Evolutionary conservation across 768 basidiomycete genomes (phyloP).

Genomic region (Butyriboletus loyo): DNA sequence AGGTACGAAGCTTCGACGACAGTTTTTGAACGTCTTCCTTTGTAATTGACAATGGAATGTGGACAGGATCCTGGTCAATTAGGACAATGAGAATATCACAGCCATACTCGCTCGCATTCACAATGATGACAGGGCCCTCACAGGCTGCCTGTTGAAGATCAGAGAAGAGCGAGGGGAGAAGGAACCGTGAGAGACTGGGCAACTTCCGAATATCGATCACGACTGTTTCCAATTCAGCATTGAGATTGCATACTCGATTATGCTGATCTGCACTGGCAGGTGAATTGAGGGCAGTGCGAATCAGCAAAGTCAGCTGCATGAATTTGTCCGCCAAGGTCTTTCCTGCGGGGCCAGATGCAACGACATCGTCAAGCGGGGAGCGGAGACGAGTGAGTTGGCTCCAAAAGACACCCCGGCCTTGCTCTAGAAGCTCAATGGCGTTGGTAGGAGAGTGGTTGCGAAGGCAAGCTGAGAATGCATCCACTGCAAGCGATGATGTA

Average conservation of each 20-base stretch:
- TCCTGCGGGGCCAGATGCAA: neutral
- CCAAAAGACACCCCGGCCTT: neutral
- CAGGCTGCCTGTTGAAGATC: too few relatives aligned
- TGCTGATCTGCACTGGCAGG: neutral
- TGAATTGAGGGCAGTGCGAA: too few relatives aligned
- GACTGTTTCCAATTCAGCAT: neutral
- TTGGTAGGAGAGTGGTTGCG: neutral
- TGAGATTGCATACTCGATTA: neutral
- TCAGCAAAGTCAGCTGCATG: neutral
- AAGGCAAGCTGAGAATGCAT: neutral
- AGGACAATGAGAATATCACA: neutral
- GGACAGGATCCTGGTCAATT: neutral
- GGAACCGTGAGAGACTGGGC: neutral
- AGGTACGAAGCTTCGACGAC: neutral
- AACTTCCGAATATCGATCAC: neutral
- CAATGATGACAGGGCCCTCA: neutral
- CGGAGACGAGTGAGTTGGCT: neutral
- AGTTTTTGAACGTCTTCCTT: neutral
- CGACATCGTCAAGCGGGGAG: neutral
- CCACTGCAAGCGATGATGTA: neutral
- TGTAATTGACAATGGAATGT: neutral
- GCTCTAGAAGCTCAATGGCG: neutral
- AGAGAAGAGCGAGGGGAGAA: neutral
- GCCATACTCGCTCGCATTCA: neutral
- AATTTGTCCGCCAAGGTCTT: neutral